Conservation (phyloP, 2,329 filamentous ascomycete species). For the Paracorniculantispora psalliotae region DNA sequence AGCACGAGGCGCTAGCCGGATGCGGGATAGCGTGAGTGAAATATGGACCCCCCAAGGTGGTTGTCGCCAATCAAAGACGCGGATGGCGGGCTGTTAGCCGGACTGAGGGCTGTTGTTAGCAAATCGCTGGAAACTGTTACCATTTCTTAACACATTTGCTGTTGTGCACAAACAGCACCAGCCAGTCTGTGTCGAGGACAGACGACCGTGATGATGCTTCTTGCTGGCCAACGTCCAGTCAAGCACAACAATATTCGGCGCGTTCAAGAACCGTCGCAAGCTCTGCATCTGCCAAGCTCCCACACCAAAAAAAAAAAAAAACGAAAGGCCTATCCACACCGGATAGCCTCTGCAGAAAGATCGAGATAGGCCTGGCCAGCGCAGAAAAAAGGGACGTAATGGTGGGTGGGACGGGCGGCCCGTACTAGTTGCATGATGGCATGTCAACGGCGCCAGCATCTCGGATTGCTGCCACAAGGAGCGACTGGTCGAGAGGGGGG, state of each 20-base stretch:
- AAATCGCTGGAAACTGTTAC: not conserved
- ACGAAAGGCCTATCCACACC: not conserved
- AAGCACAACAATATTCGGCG: not conserved
- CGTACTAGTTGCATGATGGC: slow-evolving; percentile 2
- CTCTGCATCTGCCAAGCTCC: not conserved
- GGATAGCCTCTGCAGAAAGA: not conserved
- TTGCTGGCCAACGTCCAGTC: not conserved
- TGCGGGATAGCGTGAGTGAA: not conserved
- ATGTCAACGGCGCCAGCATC: not conserved
- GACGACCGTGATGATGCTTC: not conserved
- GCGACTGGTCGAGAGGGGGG: not conserved
- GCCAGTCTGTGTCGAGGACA: not conserved
- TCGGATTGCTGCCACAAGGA: not conserved
- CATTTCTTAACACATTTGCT: not conserved
- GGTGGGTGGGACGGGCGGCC: slow-evolving; percentile 10
- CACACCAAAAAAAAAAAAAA: not conserved
- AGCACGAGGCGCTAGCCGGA: not conserved
- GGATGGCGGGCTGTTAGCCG: not conserved
- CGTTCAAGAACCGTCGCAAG: not conserved
- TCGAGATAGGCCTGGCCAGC: slow-evolving; percentile 2
- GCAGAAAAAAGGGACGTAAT: not conserved
- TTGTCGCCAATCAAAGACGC: not conserved
- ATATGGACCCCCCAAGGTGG: not conserved
- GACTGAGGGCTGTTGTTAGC: not conserved
- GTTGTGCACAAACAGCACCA: not conserved